phyloP scores from a whole-genome alignment of 176 grass and related monocot species.

The Oropetium thomaeum region DNA sequence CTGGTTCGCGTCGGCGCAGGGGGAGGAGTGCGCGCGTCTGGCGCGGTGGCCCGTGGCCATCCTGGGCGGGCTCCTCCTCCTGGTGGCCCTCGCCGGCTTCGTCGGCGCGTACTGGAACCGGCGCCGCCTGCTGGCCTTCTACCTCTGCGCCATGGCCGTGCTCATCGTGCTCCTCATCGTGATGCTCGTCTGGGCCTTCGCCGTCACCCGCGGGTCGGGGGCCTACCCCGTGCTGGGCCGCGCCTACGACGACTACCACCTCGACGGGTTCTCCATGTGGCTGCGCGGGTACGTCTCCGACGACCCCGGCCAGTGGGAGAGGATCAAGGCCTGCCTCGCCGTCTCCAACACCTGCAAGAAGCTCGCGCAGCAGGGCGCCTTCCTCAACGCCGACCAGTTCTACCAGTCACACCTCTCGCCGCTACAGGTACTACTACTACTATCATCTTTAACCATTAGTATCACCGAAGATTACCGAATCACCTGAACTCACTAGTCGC shows the following conservation, averaged over 20 bases:
- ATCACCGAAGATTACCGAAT: not conserved
- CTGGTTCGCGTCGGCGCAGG: constrained; percentile 83
- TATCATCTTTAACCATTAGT: too few relatives aligned
- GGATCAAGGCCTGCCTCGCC: constrained; percentile 63
- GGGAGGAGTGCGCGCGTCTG: constrained; percentile 74
- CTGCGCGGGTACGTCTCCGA: constrained; percentile 64
- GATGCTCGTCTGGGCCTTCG: constrained; percentile 81
- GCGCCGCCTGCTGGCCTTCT: constrained; percentile 72
- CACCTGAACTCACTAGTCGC: not conserved
- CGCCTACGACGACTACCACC: constrained; percentile 73
- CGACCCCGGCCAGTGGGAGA: constrained; percentile 47
- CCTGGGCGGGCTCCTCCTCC: constrained; percentile 74
- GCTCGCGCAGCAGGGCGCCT: constrained; percentile 31
- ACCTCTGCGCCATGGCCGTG: constrained; percentile 84
- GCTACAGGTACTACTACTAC: constrained; percentile 71
- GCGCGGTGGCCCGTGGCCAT: constrained; percentile 90
- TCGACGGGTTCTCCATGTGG: constrained; percentile 83
- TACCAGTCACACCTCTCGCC: constrained; percentile 61
- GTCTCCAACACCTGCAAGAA: constrained; percentile 75
- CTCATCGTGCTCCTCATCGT: constrained; percentile 72
- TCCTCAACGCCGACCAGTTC: constrained; percentile 58
- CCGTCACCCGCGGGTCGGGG: constrained; percentile 59
- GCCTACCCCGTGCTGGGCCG: constrained; percentile 55
- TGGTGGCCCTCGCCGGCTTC: constrained; percentile 76
- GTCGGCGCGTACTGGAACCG: constrained; percentile 90